A percentile compares a stretch with the other conserved stretches of the same genome.
phyloP scores from a whole-genome alignment of 345 rosid species.

The Euphorbia pulcherrima region DNA sequence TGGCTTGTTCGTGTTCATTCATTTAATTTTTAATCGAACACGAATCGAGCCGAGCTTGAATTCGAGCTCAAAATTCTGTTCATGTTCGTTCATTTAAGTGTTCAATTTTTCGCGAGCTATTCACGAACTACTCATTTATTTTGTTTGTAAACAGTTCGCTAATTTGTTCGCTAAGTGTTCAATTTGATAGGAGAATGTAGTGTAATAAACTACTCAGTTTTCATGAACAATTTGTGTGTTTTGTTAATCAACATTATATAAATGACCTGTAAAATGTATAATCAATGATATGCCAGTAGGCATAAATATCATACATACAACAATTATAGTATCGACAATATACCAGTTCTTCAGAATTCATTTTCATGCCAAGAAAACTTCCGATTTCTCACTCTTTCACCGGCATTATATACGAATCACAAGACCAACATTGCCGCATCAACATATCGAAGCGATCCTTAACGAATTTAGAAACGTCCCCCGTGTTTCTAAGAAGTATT shows the following conservation, averaged over 20 bases:
- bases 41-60: too few species aligned
- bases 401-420: background rate
- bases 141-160: too few species aligned
- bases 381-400: background rate
- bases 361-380: background rate
- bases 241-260: background rate
- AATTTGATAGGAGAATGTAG: too few species aligned
- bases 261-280: background rate
- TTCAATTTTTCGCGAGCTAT: too few species aligned
- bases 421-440: background rate
- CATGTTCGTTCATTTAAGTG: too few species aligned
- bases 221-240: background rate
- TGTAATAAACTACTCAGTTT: too few species aligned
- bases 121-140: too few species aligned
- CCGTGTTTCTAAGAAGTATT: slow-evolving; percentile 19
- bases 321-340: slow-evolving; percentile 15
- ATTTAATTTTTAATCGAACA: too few species aligned
- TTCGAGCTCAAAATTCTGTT: too few species aligned
- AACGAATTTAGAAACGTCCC: slow-evolving; percentile 23
- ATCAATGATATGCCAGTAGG: slow-evolving; percentile 7
- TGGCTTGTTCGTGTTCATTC: too few species aligned
- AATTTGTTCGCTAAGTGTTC: too few species aligned
- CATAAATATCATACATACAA: background rate
- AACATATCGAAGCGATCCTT: slow-evolving; percentile 23
- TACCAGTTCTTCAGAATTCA: background rate